Base-by-base conservation (phyloP, 2,329 filamentous ascomycete species). In the Colletotrichum sp. region DNA sequence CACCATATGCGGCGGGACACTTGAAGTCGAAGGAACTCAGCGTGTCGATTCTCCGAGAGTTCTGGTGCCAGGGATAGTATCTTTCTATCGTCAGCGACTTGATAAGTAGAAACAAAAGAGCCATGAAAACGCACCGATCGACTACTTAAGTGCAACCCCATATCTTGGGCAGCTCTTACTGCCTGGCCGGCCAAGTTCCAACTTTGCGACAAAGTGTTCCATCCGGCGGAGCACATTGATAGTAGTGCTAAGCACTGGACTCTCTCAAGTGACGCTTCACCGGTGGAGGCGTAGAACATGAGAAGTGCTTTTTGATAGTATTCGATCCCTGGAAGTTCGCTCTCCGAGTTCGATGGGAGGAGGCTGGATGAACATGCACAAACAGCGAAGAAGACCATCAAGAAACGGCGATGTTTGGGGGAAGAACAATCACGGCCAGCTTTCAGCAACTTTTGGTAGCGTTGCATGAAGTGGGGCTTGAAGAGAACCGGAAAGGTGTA, bases 171-270 rank as follows among this genome's bases (percentile, higher is more conserved):
- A 12, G 79, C 77, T 28, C 81, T 64, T 5, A 83, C 81, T 2
- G 81, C 81, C 59, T 82, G 81, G 2, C 81, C 81, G 2, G 79
- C 77, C 16, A 80, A 71, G 28, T 15, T 78, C 82, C 81, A 83
- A 69, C 81, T 82, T 32, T 80, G 79, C 2, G 82, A 79, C 15
- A 82, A 69, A 1, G 80, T 82, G 49, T 83, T 83, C 82, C 82
- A 83, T 6, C 82, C 79, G 0, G 79, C 81, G 10, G 79, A 77
- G 71, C 81, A 83, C 79, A 83, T 82, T 3, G 81, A 76, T 4
- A 83, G 69, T 8, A 83, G 68, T 4, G 78, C 81, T 6, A 83
- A 75, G 68, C 80, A 83, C 28, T 83, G 81, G 3, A 82, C 81
- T 6, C 76, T 71, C 71, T 83, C 81, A 0, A 82, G 36, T 5